Percentiles rank a stretch among this genome's conserved stretches.
These are phyloP conservation scores for Colletotrichum magnum DNA, from an alignment of 2,329 filamentous ascomycete genomes.

Conservation along the genomic window DNA sequence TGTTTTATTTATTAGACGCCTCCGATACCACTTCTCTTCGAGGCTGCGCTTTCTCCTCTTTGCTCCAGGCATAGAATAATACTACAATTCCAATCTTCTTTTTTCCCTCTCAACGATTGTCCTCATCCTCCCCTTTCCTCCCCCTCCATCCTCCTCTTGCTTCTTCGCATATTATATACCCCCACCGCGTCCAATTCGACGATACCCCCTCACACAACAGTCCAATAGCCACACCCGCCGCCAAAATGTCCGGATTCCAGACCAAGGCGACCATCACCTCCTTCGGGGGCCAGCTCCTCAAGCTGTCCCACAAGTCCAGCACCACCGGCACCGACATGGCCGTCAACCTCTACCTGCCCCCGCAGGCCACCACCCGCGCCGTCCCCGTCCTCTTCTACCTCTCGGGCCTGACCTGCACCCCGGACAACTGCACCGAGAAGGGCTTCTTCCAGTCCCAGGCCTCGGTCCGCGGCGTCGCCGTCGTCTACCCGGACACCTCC, in stretches of 20 bases:
- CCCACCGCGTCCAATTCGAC: slow-evolving; percentile 18
- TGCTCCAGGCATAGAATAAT: slow-evolving; percentile 36
- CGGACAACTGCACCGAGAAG: slow-evolving; percentile 85
- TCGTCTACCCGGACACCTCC: slow-evolving; percentile 95
- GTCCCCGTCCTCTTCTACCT: slow-evolving; percentile 93
- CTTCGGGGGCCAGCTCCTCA: slow-evolving; percentile 95
- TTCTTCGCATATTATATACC: slow-evolving; percentile 30
- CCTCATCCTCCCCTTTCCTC: neutral
- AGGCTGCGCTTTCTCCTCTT: slow-evolving; percentile 26
- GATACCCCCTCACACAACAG: slow-evolving; percentile 17
- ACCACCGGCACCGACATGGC: slow-evolving; percentile 90
- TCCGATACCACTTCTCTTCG: slow-evolving; percentile 26
- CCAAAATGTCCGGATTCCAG: slow-evolving; percentile 81
- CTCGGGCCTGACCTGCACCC: slow-evolving; percentile 94
- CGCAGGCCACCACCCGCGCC: slow-evolving; percentile 70
- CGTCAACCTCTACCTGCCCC: slow-evolving; percentile 92
- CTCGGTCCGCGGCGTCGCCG: slow-evolving; percentile 84
- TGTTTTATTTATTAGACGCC: slow-evolving; percentile 40
- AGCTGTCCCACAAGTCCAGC: slow-evolving; percentile 87
- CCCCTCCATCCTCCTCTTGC: neutral
- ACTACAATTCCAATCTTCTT: slow-evolving; percentile 3
- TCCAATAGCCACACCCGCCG: slow-evolving; percentile 17
- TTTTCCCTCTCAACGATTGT: neutral
- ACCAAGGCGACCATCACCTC: slow-evolving; percentile 90
- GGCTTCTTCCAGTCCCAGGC: slow-evolving; percentile 94